Evolutionary conservation across 306 rosid species (phyloP).

Genomic region (Prosopis cineraria): DNA sequence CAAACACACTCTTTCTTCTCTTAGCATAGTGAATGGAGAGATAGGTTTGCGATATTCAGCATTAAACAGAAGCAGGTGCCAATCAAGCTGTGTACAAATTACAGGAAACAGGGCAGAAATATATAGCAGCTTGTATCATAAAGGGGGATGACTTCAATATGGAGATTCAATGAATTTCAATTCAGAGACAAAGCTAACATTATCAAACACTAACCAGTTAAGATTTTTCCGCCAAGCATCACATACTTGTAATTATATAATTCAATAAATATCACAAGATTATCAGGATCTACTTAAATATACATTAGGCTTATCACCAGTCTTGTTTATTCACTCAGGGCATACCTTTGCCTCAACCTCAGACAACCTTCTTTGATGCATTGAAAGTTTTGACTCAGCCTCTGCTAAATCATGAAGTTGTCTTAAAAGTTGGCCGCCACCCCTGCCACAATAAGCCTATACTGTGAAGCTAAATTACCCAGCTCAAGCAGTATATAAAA

Average conservation of each 20-base stretch:
- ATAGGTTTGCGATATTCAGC: no score
- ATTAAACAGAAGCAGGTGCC: constrained; percentile 5
- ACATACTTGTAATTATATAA: background rate
- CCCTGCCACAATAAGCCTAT: constrained; percentile 57
- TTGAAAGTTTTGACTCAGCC: constrained; percentile 66
- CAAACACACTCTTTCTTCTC: no score
- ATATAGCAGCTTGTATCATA: background rate
- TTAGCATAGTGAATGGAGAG: no score
- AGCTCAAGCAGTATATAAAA: constrained; percentile 28
- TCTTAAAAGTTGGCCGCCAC: constrained; percentile 83
- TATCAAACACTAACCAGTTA: background rate
- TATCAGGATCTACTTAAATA: background rate
- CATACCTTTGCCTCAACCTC: constrained; percentile 81
- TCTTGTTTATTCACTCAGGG: background rate
- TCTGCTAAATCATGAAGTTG: constrained; percentile 81
- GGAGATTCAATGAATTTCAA: background rate
- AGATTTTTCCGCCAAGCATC: background rate
- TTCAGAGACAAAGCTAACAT: background rate
- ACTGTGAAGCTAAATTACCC: constrained; percentile 22
- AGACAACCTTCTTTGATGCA: constrained; percentile 66
- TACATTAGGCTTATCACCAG: background rate
- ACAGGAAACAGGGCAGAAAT: background rate
- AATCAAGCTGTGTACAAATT: constrained; percentile 12
- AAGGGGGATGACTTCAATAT: no score
- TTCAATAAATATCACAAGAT: background rate